phyloP scores from a whole-genome alignment of 2,329 filamentous ascomycete genomes.

The Alternaria ventricosa region DNA sequence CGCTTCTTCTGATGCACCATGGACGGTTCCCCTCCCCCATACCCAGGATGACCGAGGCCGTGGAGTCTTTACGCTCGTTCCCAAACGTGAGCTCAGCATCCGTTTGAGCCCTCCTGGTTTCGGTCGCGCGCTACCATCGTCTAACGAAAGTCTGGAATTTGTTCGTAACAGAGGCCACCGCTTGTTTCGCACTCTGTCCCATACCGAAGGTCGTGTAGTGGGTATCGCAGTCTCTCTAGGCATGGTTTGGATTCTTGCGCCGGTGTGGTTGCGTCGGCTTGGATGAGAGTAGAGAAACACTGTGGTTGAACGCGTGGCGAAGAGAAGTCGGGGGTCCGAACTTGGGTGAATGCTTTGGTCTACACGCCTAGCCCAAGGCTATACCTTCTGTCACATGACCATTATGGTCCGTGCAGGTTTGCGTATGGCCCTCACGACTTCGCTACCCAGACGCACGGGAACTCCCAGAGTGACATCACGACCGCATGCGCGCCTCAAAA shows the following conservation, averaged over 20 bases:
- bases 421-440: neutral
- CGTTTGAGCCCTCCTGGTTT: neutral
- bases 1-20: neutral
- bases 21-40: neutral
- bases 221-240: neutral
- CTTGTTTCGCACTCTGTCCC: neutral
- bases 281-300: neutral
- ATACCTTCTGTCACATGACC: neutral
- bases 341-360: neutral
- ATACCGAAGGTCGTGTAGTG: neutral
- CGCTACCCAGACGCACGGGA: neutral
- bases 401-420: neutral
- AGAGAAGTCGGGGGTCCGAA: neutral
- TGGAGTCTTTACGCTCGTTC: neutral
- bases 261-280: neutral
- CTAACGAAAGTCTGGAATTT: neutral
- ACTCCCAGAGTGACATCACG: too few relatives aligned
- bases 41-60: neutral
- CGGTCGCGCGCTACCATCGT: neutral
- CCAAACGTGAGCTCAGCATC: neutral
- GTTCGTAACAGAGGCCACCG: neutral
- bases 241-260: neutral
- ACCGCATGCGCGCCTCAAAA: too few relatives aligned
- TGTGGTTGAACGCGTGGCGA: neutral
- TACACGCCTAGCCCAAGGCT: neutral